Base-by-base conservation (phyloP, 306 rosid species). In the Pterocarpus macrocarpus region DNA sequence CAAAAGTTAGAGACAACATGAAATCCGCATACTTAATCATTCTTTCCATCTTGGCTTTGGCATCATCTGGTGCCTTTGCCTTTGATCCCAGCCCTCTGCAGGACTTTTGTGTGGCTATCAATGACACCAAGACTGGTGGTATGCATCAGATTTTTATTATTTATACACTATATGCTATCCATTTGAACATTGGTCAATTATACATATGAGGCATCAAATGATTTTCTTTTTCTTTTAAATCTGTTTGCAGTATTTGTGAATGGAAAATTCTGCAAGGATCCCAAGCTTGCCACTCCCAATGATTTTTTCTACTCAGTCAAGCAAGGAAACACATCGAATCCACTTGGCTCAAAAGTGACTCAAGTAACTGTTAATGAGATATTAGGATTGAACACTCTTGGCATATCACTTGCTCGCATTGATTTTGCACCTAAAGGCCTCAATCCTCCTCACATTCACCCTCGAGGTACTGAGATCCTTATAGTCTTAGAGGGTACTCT, bases 211-310 rank as follows among this genome's bases (percentile, higher is more conserved):
- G 28, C 28, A 22, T 22, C 28, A 22, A 22, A 22, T 22, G 28
- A 22, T 22, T 22, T 22, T 22, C 28, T 22, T 22, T 22, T 22
- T 22, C 28, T 22, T 22, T 22, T 22, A 22, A 22, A 22, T 22
- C 28, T 22, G 32, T 35, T 9, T 56, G 14, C 80, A 81, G 85
- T 81, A 28, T 85, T 85, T 47, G 85, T 85, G 62, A 85, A 85
- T 64, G 88, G 85, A 47, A 85, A 77, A 17, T 77, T 85, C 33
- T 81, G 85, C 73, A 81, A 81, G 80, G 80, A 85, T 36, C 88
- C 88, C n/a, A 77, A 76, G 17, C 49, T 33, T 6, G 85, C 5
- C 10, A 66, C 32, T 2, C 28, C 83, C 0, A 66, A 81, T 5
- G 85, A 85, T 58, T 85, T 85, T 52, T 85, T 85, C 45, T 38